Evolutionary conservation across 2,329 filamentous ascomycete species (phyloP).

Genomic region (Alternaria ventricosa): DNA sequence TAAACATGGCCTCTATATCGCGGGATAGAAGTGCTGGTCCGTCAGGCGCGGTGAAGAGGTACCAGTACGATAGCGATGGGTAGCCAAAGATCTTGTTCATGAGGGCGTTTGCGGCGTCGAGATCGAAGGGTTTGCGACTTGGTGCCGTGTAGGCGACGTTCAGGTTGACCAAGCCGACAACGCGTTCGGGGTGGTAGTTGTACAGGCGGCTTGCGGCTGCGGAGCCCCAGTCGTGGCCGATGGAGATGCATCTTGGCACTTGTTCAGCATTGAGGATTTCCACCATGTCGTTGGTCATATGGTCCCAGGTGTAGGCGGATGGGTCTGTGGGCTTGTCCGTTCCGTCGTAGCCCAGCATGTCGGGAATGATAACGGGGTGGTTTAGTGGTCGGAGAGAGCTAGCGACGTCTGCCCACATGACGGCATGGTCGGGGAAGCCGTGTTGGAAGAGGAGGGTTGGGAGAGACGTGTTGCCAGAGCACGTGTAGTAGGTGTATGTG

Average conservation of each 20-base stretch:
- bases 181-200: slow-evolving; percentile 51
- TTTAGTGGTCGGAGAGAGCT: slow-evolving; percentile 49
- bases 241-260: slow-evolving; percentile 42
- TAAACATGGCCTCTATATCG: slow-evolving; percentile 50
- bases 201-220: slow-evolving; percentile 51
- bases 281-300: slow-evolving; percentile 31
- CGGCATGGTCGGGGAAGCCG: slow-evolving; percentile 58
- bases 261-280: slow-evolving; percentile 38
- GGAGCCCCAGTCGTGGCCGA: slow-evolving; percentile 61
- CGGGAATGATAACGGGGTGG: slow-evolving; percentile 50
- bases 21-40: slow-evolving; percentile 47
- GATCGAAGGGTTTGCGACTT: slow-evolving; percentile 41
- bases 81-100: slow-evolving; percentile 48
- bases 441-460: slow-evolving; percentile 51
- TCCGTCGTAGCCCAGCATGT: slow-evolving; percentile 49
- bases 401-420: slow-evolving; percentile 54
- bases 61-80: slow-evolving; percentile 54
- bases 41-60: slow-evolving; percentile 53
- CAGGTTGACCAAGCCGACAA: slow-evolving; percentile 52
- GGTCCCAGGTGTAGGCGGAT: slow-evolving; percentile 27
- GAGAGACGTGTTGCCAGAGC: slow-evolving; percentile 23
- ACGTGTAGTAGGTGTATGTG: slow-evolving; percentile 39
- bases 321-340: slow-evolving; percentile 43
- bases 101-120: slow-evolving; percentile 43
- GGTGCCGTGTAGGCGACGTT: slow-evolving; percentile 54